These are phyloP conservation scores for Diplodia mutila DNA, from an alignment of 2,329 filamentous ascomycete species.

Conservation along the genomic window DNA sequence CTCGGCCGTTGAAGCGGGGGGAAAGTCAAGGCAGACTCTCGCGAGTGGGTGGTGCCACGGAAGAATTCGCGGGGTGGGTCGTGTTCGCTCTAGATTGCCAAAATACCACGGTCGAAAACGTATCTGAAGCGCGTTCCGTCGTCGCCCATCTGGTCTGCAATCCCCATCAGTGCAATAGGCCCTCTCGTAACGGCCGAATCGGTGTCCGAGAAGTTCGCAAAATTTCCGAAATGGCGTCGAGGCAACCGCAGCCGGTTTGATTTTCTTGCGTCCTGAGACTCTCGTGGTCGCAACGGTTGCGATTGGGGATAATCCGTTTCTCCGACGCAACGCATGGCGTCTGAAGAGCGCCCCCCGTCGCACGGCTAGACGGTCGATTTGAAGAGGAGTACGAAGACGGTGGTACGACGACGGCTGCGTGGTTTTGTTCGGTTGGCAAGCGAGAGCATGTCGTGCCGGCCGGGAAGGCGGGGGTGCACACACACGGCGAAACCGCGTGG, in stretches of 20 bases:
- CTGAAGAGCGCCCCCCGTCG: not conserved
- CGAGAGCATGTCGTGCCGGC: not conserved
- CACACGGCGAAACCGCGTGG: not conserved
- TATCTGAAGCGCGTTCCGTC: not conserved
- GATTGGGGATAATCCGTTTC: slow-evolving; percentile 4
- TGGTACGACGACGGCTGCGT: not conserved
- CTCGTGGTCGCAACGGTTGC: not conserved
- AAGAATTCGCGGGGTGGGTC: not conserved
- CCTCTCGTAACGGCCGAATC: not conserved
- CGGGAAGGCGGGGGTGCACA: not conserved
- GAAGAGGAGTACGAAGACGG: not conserved
- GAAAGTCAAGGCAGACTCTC: not conserved
- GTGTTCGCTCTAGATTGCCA: not conserved
- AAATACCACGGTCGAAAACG: not conserved
- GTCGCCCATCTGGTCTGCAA: not conserved
- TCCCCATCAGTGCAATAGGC: too few relatives aligned
- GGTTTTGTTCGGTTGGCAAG: not conserved
- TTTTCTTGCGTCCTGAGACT: slow-evolving; percentile 7
- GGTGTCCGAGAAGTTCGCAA: not conserved
- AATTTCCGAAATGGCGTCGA: not conserved
- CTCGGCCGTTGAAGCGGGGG: not conserved
- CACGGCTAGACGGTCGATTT: not conserved
- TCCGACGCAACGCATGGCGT: slow-evolving; percentile 12
- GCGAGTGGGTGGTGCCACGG: not conserved
- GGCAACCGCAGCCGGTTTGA: slow-evolving; percentile 15